These are phyloP conservation scores for Xylaria flabelliformis DNA, from an alignment of 495 filamentous ascomycete species.

Conservation along the genomic window DNA sequence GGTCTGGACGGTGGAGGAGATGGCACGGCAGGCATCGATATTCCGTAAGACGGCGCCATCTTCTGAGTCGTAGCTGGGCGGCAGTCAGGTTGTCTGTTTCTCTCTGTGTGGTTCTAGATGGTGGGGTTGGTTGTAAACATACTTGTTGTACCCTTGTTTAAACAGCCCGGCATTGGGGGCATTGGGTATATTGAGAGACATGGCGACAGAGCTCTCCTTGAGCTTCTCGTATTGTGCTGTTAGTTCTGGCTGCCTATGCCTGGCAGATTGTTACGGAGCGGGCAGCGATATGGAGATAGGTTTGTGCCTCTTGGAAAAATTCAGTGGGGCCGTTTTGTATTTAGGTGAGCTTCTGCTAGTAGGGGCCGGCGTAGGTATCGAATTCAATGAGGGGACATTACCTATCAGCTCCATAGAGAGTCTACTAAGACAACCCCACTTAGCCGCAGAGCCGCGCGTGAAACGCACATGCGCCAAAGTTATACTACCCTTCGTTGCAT, in stretches of 20 bases:
- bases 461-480: no score
- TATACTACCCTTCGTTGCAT: no score
- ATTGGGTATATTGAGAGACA: constrained; percentile 94
- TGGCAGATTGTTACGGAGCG: constrained; percentile 10
- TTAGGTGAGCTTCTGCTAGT: neutral
- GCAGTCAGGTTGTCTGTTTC: constrained; percentile 26
- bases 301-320: constrained; percentile 23
- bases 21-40: constrained; percentile 97
- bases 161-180: constrained; percentile 94
- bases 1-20: constrained; percentile 93
- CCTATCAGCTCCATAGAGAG: no score
- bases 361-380: neutral
- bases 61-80: constrained; percentile 88
- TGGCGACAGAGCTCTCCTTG: constrained; percentile 50
- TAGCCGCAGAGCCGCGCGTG: no score
- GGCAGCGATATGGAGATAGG: constrained; percentile 10
- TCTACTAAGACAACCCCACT: no score
- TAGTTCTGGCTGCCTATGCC: constrained; percentile 20
- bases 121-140: constrained; percentile 46
- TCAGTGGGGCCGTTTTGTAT: constrained; percentile 24
- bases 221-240: neutral
- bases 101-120: constrained; percentile 19
- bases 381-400: no score
- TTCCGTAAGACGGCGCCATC: constrained; percentile 98
- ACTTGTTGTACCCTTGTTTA: constrained; percentile 97